Base-by-base conservation (phyloP, 495 filamentous ascomycete genomes). In the Tricharina praecox region DNA sequence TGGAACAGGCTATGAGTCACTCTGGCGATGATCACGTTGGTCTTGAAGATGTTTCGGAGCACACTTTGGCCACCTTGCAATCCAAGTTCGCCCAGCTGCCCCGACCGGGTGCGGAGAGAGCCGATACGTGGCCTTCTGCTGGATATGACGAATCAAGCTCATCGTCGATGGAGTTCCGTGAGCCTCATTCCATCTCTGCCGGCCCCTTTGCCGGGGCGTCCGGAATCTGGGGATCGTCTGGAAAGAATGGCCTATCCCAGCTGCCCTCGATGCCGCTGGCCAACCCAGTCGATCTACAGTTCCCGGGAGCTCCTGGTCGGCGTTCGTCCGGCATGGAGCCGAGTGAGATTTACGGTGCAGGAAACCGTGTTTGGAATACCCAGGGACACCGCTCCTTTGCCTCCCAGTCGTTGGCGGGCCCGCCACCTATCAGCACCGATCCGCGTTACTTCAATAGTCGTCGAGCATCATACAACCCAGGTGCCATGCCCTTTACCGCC, bases 131-230 rank as follows among this genome's bases (percentile, higher is more conserved):
- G 82, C 64, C 59, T 40, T 52, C 65, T 41, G 42, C 57, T 21
- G 72, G 74, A 50, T 81, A 87, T 33, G 82, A 87, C 57, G 64
- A 70, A 45, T 74, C 72, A 28, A 80, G 78, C 32, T 69, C 76
- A 74, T 34, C 82, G 84, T 56, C 62, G 70, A 28, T 53, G 76
- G 51, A 78, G 77, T 47, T 63, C 71, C 40, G 72, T 66, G 34
- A 73, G 68, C 3, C 77, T 75, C 59, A 77, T 70, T 59, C 65
- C 20, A 58, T 67, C 33, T 51, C 66, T 23, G 53, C 64, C 28
- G 52, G 55, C 15, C 45, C 61, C n/a, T 67, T 65, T 33, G 49
- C 52, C 10, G 52, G 53, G 47, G 58, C 61, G 26, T 70, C 61
- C 3, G 47, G 49, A 32, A 61, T 61, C n/a, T 61, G 58, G 58